Percentiles rank a stretch among this genome's conserved stretches.
Evolutionary conservation across 495 filamentous ascomycete species (phyloP).

Genomic region (Annulohypoxylon bovei): DNA sequence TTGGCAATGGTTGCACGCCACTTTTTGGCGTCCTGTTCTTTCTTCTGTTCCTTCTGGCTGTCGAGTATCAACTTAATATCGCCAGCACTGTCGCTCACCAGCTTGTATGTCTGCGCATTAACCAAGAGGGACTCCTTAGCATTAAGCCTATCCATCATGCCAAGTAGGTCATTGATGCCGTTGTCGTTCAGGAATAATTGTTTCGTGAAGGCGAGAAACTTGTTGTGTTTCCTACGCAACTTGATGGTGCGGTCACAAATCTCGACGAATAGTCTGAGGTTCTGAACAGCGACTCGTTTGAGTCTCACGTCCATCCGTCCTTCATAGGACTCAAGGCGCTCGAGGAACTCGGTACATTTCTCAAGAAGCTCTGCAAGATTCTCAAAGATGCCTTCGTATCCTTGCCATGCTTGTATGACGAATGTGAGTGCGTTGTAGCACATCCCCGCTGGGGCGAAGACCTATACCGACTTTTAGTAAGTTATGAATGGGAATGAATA

Average conservation of each 20-base stretch:
- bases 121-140: slow-evolving; percentile 51
- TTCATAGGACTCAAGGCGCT: slow-evolving; percentile 50
- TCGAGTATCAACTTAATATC: slow-evolving; percentile 49
- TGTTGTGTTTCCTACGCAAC: slow-evolving; percentile 48
- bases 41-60: slow-evolving; percentile 46
- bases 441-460: slow-evolving; percentile 52
- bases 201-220: slow-evolving; percentile 47
- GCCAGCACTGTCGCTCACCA: slow-evolving; percentile 49
- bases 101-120: slow-evolving; percentile 50
- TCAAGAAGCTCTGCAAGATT: slow-evolving; percentile 51
- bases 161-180: slow-evolving; percentile 49
- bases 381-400: slow-evolving; percentile 53
- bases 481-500: background rate
- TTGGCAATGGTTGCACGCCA: slow-evolving; percentile 47
- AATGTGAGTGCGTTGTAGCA: slow-evolving; percentile 54
- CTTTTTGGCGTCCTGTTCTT: slow-evolving; percentile 49
- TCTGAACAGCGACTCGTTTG: slow-evolving; percentile 52
- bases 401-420: slow-evolving; percentile 55
- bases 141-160: slow-evolving; percentile 51
- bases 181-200: slow-evolving; percentile 53
- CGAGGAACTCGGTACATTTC: slow-evolving; percentile 50
- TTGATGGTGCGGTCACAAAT: slow-evolving; percentile 53
- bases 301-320: slow-evolving; percentile 52
- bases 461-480: slow-evolving; percentile 40
- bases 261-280: slow-evolving; percentile 53